Conservation (phyloP, 192 early-diverging fungal genomes). For the Rhizophlyctis rosea region DNA sequence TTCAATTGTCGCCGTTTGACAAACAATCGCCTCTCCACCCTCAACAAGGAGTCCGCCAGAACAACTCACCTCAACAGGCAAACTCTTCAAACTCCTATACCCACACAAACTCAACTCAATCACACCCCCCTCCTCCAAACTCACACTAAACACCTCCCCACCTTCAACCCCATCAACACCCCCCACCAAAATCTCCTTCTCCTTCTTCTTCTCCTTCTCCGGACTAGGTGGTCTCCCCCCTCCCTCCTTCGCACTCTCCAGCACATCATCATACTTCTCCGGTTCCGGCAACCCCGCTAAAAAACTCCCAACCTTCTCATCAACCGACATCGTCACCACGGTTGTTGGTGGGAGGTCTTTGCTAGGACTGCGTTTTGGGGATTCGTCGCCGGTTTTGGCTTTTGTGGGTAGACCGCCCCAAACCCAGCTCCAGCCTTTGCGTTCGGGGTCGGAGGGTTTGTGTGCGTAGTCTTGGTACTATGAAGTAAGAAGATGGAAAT, state of each 20-base stretch:
- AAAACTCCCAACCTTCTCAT: conserved; percentile 49
- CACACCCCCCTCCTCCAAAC: conserved; percentile 19
- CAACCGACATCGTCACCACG: conserved; percentile 22
- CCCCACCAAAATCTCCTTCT: conserved; percentile 17
- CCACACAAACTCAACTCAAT: conserved; percentile 27
- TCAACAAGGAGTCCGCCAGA: too few relatives aligned
- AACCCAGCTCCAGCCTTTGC: conserved; percentile 65
- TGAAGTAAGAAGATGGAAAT: neutral
- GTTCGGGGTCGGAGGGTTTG: neutral
- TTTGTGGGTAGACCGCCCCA: conserved; percentile 71
- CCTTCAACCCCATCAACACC: conserved; percentile 7
- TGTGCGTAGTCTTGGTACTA: conserved; percentile 5
- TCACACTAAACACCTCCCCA: conserved; percentile 21
- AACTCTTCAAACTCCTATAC: conserved; percentile 17
- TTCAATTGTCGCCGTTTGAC: neutral
- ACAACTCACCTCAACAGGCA: conserved; percentile 13
- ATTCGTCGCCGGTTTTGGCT: conserved; percentile 18
- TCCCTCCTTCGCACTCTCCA: neutral
- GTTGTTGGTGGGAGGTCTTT: conserved; percentile 6
- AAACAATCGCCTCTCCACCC: too few relatives aligned
- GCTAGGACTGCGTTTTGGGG: conserved; percentile 2
- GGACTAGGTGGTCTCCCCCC: neutral
- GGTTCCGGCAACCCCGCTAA: conserved; percentile 35
- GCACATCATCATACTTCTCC: neutral
- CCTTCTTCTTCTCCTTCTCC: neutral